Conservation (phyloP, 495 filamentous ascomycete species). For the Xylaria cubensis region DNA sequence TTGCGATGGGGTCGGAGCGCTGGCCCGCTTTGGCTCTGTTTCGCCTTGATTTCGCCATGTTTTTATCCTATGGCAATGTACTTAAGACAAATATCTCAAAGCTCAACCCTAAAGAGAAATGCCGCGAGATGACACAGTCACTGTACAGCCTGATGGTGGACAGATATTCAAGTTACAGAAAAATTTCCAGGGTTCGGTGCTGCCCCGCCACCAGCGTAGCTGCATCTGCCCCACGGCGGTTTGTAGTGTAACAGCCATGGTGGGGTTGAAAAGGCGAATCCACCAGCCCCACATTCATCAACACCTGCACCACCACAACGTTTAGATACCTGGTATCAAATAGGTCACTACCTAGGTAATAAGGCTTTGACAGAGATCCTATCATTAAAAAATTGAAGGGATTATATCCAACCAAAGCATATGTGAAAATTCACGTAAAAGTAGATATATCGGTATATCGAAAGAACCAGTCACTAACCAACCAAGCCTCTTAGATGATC, state of each 20-base stretch:
- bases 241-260: background rate
- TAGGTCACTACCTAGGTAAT: too few species aligned
- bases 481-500: background rate
- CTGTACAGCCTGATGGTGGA: constrained; percentile 23
- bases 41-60: constrained; percentile 53
- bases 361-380: too few species aligned
- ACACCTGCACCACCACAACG: too few species aligned
- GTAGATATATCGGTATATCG: background rate
- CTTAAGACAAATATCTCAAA: background rate
- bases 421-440: too few species aligned
- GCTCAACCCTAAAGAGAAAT: background rate
- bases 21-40: constrained; percentile 45
- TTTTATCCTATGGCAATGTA: background rate
- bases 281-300: background rate
- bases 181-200: constrained; percentile 31
- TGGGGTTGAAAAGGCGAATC: background rate
- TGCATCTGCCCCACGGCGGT: constrained; percentile 19
- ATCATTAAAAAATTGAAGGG: too few species aligned
- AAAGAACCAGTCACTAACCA: background rate
- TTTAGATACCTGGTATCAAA: too few species aligned
- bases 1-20: constrained; percentile 55
- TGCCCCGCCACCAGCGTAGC: constrained; percentile 7
- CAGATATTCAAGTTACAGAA: constrained; percentile 30
- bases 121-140: constrained; percentile 12
- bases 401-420: too few species aligned